Evolutionary conservation across 2,329 filamentous ascomycete species (phyloP).

Genomic region (Nemania sp.): DNA sequence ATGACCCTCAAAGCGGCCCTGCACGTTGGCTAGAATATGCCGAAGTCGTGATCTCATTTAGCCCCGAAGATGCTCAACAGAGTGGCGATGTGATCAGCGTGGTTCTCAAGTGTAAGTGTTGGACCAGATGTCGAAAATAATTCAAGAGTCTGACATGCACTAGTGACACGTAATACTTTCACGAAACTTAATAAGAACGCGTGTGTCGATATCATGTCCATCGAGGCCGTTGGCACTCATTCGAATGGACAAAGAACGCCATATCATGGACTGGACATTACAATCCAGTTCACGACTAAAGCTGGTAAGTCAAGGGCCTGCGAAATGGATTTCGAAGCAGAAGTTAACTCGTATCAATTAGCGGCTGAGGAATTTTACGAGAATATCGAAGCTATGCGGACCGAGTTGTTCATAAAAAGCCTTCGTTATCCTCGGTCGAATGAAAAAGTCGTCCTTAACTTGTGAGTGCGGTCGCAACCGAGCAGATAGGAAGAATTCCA

Average conservation of each 20-base stretch:
- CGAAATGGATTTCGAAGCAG: background rate
- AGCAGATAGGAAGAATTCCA: background rate
- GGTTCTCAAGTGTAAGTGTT: slow-evolving; percentile 21
- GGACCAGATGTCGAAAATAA: background rate
- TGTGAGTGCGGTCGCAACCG: slow-evolving; percentile 5
- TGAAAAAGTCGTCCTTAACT: slow-evolving; percentile 19
- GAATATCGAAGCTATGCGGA: slow-evolving; percentile 27
- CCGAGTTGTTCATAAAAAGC: slow-evolving; percentile 26
- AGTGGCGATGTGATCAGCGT: slow-evolving; percentile 15
- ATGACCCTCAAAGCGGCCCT: background rate
- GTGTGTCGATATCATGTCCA: slow-evolving; percentile 10
- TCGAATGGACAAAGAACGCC: slow-evolving; percentile 6
- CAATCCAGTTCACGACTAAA: slow-evolving; percentile 28
- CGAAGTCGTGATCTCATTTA: slow-evolving; percentile 25
- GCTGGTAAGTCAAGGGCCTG: slow-evolving; percentile 14
- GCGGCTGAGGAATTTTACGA: slow-evolving; percentile 23
- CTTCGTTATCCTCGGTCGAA: slow-evolving; percentile 23
- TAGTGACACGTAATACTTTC: slow-evolving; percentile 16
- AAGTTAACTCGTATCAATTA: slow-evolving; percentile 2
- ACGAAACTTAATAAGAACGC: slow-evolving; percentile 5
- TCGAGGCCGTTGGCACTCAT: slow-evolving; percentile 15
- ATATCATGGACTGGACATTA: slow-evolving; percentile 16
- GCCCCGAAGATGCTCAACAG: slow-evolving; percentile 8
- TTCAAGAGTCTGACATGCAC: background rate
- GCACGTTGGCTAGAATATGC: slow-evolving; percentile 23